Base-by-base conservation (phyloP, 2,329 filamentous ascomycete species). In the Mollisiaceae sp. region DNA sequence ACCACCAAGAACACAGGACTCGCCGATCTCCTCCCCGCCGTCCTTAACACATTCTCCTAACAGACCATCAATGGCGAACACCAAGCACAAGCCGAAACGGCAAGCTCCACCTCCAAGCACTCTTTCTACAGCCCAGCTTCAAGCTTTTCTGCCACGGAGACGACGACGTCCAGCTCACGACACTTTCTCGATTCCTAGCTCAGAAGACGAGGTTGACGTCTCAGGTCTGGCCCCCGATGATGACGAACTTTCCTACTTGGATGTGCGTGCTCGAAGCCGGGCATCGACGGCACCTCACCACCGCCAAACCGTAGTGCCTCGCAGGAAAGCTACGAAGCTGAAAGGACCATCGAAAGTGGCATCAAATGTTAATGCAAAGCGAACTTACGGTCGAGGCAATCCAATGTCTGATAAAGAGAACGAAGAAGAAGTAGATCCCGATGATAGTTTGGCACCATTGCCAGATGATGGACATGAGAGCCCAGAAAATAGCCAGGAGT, bases 31-130 rank as follows among this genome's bases (percentile, higher is more conserved):
- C 1, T 89, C 87, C 2, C 88, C 87, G 0, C 88, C 88, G 0
- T 89, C 88, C 0, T 79, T 90, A 4, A 90, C 87, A 4, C 87
- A 90, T 72, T 90, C 88, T 0, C 88, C 88, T 38, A 89, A 89
- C 70, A 66, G 69, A 59, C 68, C 66, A 22, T 62, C 61, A 18
- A 63, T 65, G 58, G 63, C 57, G 18, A 60, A 60, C 8, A 56
- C 63, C 15, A 73, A 68, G 39, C 20, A 57, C 8, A 71, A 66
- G 45, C 43, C 58, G 32, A 72, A 66, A 60, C 62, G 66, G 57
- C 63, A 66, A 57, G 61, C 62, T 15, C 71, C 70, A 39, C 72
- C 70, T 52, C 69, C 70, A 50, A 70, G 67, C 50, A 68, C 69
- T 2, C 72, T 75, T 24, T 74, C 75, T 11, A 79, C 77, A 8